Base-by-base conservation (phyloP, 495 filamentous ascomycete species). In the Penicillium steckii region DNA sequence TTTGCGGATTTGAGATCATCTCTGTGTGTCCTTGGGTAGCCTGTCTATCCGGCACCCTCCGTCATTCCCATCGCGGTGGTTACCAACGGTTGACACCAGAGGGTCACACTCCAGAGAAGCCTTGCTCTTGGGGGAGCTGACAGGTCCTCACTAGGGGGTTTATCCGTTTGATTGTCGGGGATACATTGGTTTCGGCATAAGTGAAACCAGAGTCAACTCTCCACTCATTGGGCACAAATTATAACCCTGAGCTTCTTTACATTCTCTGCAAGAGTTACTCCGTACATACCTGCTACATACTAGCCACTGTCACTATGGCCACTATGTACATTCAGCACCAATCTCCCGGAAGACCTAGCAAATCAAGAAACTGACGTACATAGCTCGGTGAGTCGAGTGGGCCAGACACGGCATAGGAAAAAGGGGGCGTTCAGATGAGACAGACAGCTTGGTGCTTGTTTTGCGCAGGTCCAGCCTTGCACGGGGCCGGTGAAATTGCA, bases 31-130 rank as follows among this genome's bases (percentile, higher is more conserved):
- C 18, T 41, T 41, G 38, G 38, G 13, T 41, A 52, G 50, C 30
- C 46, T 62, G 59, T 44, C 46, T 37, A 60, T 65, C 62, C 62
- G 62, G 59, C 62, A 48, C 55, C 17, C 49, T 59, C 56, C 62
- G 59, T 57, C 29, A 21, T 46, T 52, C 43, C 48, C 35, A 35
- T 53, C 29, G 50, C 10, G 37, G 33, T 52, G 47, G 24, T 12
- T 49, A 23, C 17, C 18, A 53, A 60, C 57, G 45, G 55, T 60
- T 53, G 47, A 24, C 25, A 38, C 24, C 21, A 51, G 18, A n/a
- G 9, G 30, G 6, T 15, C 18, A 12, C 29, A 15, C 32, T 37
- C 18, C 33, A 37, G 13, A 7, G 33, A 15, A 17, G n/a, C 7
- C 3, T n/a, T 18, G 2, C 8, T n/a, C n/a, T n/a, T n/a, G n/a